Evolutionary conservation across 1,139 yeast genomes (phyloP).

Genomic region (Kazachstania sp.): DNA sequence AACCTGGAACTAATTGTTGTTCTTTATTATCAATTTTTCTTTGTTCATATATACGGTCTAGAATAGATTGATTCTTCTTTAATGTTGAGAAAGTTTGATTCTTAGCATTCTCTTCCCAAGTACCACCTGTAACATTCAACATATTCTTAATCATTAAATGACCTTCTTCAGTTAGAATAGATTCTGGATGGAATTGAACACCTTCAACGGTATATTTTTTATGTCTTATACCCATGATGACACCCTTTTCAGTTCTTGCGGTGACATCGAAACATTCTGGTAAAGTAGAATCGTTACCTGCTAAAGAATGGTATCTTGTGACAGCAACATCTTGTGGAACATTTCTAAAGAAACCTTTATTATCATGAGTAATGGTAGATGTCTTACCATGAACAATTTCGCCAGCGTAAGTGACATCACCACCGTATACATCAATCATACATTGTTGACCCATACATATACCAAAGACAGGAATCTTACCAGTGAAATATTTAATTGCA

Average conservation of each 20-base stretch:
- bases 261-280: constrained; percentile 82
- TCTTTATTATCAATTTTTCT: constrained; percentile 56
- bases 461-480: constrained; percentile 84
- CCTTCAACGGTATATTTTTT: constrained; percentile 83
- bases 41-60: constrained; percentile 64
- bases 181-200: constrained; percentile 96
- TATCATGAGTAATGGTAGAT: constrained; percentile 77
- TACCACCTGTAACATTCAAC: constrained; percentile 62
- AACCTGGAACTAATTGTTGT: constrained; percentile 58
- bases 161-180: constrained; percentile 90
- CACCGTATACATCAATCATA: constrained; percentile 89
- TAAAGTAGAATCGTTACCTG: constrained; percentile 63
- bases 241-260: constrained; percentile 68
- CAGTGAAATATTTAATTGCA: constrained; percentile 63
- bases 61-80: constrained; percentile 40
- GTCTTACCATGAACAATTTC: constrained; percentile 98
- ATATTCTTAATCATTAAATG: constrained; percentile 81
- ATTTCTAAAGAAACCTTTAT: constrained; percentile 71
- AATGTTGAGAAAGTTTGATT: constrained; percentile 13
- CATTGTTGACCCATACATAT: constrained; percentile 98
- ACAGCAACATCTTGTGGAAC: constrained; percentile 90
- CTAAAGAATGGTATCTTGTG: constrained; percentile 90
- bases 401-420: constrained; percentile 84
- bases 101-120: constrained; percentile 54
- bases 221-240: constrained; percentile 95